Evolutionary conservation across 2,329 filamentous ascomycete species (phyloP).

Genomic region (Ophiognomonia clavigignenti-juglandacearum): DNA sequence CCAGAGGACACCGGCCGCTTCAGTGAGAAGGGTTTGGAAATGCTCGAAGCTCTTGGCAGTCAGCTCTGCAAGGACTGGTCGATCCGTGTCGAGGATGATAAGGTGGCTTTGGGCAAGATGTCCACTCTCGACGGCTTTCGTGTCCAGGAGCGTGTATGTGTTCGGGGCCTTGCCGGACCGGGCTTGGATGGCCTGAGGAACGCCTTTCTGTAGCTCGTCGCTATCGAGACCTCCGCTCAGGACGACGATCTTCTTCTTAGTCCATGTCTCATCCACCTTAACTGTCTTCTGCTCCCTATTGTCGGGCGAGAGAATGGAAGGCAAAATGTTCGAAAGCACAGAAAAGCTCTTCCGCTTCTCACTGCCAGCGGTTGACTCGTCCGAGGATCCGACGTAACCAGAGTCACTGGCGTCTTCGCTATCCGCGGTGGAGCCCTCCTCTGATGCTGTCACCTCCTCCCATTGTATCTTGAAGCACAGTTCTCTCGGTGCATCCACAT

Average conservation of each 20-base stretch:
- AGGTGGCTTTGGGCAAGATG: constrained; percentile 17
- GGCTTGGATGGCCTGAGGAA: neutral
- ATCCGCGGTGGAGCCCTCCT: neutral
- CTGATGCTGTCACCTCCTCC: constrained; percentile 13
- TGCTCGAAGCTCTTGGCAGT: constrained; percentile 13
- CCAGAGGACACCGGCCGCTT: constrained; percentile 29
- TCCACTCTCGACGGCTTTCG: constrained; percentile 1
- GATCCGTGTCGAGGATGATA: constrained; percentile 21
- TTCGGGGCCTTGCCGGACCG: neutral
- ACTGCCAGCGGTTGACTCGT: neutral
- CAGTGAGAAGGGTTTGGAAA: constrained; percentile 20
- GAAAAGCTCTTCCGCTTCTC: neutral
- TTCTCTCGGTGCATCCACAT: constrained; percentile 16
- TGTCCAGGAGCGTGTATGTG: constrained; percentile 15
- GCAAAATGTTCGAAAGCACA: neutral
- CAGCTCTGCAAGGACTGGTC: constrained; percentile 18
- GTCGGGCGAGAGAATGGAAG: too few relatives aligned
- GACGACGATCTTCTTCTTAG: neutral
- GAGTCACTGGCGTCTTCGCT: neutral
- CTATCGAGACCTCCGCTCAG: neutral
- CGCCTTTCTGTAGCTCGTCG: neutral
- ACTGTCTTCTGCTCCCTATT: too few relatives aligned
- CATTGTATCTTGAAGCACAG: constrained; percentile 23
- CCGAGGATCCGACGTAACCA: constrained; percentile 1
- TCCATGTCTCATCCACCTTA: neutral